Evolutionary conservation across 768 basidiomycete species (phyloP).

Genomic region (Boletus subparvulus): DNA sequence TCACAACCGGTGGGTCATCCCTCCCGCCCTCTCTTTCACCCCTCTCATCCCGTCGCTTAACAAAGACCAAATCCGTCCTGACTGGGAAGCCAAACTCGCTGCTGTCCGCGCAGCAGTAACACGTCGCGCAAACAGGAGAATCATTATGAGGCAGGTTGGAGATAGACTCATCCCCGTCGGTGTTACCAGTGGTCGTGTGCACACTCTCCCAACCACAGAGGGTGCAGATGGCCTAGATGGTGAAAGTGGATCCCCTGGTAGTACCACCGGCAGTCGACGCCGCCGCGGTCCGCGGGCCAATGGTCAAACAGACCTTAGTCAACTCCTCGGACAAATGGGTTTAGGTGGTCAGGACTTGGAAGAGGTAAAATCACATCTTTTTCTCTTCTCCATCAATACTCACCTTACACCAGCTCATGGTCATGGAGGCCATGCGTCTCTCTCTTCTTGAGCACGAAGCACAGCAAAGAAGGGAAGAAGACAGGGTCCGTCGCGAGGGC

Average conservation of each 20-base stretch:
- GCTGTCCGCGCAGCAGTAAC: slow-evolving; percentile 93
- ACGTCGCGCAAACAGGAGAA: slow-evolving; percentile 92
- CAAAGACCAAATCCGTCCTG: slow-evolving; percentile 92
- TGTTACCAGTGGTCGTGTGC: slow-evolving; percentile 85
- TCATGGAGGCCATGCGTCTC: slow-evolving; percentile 98
- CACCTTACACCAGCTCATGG: slow-evolving; percentile 68
- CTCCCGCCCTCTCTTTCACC: slow-evolving; percentile 2
- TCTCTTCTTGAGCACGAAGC: slow-evolving; percentile 95
- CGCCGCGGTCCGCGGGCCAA: slow-evolving; percentile 55
- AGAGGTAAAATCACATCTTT: slow-evolving; percentile 60
- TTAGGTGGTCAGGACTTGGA: slow-evolving; percentile 87
- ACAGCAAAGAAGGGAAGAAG: slow-evolving; percentile 77
- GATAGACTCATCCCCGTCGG: slow-evolving; percentile 97
- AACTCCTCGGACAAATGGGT: slow-evolving; percentile 59
- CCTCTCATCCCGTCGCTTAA: slow-evolving; percentile 5
- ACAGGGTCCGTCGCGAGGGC: slow-evolving; percentile 56
- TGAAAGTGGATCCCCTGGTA: slow-evolving; percentile 32
- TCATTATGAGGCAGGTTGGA: slow-evolving; percentile 98
- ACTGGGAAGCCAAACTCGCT: slow-evolving; percentile 96
- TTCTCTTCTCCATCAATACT: slow-evolving; percentile 13
- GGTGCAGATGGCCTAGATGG: slow-evolving; percentile 44
- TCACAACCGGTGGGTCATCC: slow-evolving; percentile 70
- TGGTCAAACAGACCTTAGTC: slow-evolving; percentile 59
- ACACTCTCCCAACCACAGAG: slow-evolving; percentile 61
- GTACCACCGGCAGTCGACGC: slow-evolving; percentile 50